Evolutionary conservation across 2,329 filamentous ascomycete species (phyloP), one percentile per base, ranked within the genome.

Genomic region (Diaporthe ilicicola): DNA sequence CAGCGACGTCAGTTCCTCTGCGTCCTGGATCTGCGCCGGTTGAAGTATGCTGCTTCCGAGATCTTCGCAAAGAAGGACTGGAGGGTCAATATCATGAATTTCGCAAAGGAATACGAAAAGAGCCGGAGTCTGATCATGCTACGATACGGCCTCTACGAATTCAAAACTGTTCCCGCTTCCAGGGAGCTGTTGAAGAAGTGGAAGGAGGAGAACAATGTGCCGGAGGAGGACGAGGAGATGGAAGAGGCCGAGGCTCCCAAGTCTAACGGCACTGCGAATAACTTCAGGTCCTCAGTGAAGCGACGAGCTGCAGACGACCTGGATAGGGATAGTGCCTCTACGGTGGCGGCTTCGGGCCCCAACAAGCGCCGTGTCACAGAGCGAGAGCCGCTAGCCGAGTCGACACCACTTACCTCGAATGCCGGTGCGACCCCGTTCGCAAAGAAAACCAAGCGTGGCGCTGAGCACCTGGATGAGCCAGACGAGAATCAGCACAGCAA

Each of bases 51-150:
- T 7, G 88, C 88, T 34, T 85, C 90, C 74, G 88, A 90, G 75
- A 88, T 90, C 19, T 90, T 90, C 71, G 77, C 80, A 22, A 87
- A 85, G 77, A 90, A 90, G 77, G 88, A 89, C 74, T 90, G 88
- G 88, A 89, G 88, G 79, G 79, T 90, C 67, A 90, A 90, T 73
- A 85, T 90, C 22, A 78, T 87, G 73, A 90, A 90, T 77, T 90
- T 90, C 70, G 88, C 88, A 48, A 90, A 90, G 77, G 88, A 90
- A 77, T 90, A 89, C 72, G 88, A 90, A 77, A 90, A 90, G 82
- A 90, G 88, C 76, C 84, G 88, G 61, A 88, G 87, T 74, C 80
- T 90, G 53, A 90, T 90, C 70, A 85, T 90, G 79, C 76, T 90
- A 69, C 87, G 88, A 59, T 90, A 90, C 73, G 88, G 88, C 2